A percentile compares a stretch with the other conserved stretches of the same genome.
These are phyloP conservation scores for Rossbeevera mucosa DNA, from an alignment of 768 basidiomycete species.

Conservation along the genomic window DNA sequence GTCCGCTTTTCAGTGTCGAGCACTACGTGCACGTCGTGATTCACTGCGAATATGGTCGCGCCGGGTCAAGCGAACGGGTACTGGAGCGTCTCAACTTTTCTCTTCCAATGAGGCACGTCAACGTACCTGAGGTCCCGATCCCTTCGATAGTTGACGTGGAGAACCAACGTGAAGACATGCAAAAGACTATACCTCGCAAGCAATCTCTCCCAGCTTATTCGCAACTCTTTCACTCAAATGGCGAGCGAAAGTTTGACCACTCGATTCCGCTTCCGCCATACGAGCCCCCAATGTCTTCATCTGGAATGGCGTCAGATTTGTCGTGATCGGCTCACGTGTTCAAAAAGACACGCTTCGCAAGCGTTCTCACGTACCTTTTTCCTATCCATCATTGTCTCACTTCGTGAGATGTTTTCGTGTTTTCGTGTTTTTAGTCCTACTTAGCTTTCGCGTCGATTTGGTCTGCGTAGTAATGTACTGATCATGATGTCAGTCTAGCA, in stretches of 20 bases:
- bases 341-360: background rate
- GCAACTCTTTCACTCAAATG: constrained; percentile 70
- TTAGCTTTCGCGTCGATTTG: constrained; percentile 6
- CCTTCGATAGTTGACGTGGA: constrained; percentile 1
- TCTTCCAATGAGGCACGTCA: constrained; percentile 50
- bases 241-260: constrained; percentile 67
- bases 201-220: constrained; percentile 66
- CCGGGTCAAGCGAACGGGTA: constrained; percentile 28
- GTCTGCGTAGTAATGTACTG: too few relatives aligned
- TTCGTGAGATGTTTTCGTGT: background rate
- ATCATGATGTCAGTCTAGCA: too few relatives aligned
- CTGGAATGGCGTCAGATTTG: constrained; percentile 1
- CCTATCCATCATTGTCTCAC: background rate
- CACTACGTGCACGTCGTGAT: constrained; percentile 55
- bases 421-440: background rate
- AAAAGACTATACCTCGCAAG: constrained; percentile 16
- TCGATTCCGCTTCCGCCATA: constrained; percentile 62
- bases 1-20: constrained; percentile 53
- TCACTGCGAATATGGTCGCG: constrained; percentile 50
- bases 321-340: background rate
- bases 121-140: constrained; percentile 30
- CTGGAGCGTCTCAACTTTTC: constrained; percentile 32
- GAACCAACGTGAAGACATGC: constrained; percentile 5
- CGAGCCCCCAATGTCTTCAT: constrained; percentile 35
- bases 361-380: background rate